These are phyloP conservation scores for Collybiopsis confluens DNA, from an alignment of 768 basidiomycete genomes.

Conservation along the genomic window DNA sequence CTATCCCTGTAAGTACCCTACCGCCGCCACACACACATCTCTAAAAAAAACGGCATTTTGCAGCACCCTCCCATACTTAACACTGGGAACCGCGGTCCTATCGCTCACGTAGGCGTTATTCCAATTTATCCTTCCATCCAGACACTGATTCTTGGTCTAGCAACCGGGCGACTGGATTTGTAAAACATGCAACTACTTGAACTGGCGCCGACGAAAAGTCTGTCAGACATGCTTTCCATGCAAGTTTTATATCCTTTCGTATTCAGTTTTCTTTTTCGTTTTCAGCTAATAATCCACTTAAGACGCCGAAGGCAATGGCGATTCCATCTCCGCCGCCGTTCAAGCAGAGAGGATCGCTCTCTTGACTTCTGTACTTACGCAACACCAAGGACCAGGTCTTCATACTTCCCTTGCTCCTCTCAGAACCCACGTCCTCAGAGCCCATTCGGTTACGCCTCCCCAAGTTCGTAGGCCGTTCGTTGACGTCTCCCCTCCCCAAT, in stretches of 20 bases:
- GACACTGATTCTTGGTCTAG: slow-evolving; percentile 21
- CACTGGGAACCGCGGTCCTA: slow-evolving; percentile 84
- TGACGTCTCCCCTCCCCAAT: slow-evolving; percentile 27
- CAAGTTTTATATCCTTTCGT: slow-evolving; percentile 31
- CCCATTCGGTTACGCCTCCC: slow-evolving; percentile 44
- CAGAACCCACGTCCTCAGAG: slow-evolving; percentile 25
- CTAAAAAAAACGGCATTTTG: neutral
- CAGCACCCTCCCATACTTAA: slow-evolving; percentile 86
- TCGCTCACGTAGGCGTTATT: slow-evolving; percentile 62
- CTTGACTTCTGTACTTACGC: slow-evolving; percentile 67
- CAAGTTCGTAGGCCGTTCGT: slow-evolving; percentile 37
- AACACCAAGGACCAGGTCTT: slow-evolving; percentile 36
- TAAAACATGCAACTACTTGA: slow-evolving; percentile 79
- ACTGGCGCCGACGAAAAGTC: slow-evolving; percentile 84
- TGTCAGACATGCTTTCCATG: slow-evolving; percentile 88
- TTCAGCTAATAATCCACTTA: too few species aligned
- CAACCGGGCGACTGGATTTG: slow-evolving; percentile 84
- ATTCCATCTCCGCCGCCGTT: slow-evolving; percentile 80
- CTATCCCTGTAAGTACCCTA: slow-evolving; percentile 43
- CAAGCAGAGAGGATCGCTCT: slow-evolving; percentile 82
- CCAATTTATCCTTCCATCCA: neutral
- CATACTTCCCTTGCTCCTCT: slow-evolving; percentile 10
- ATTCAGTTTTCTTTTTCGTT: slow-evolving; percentile 2
- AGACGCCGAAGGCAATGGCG: slow-evolving; percentile 88
- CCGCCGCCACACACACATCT: neutral